A percentile compares a stretch with the other conserved stretches of the same genome.
Conservation (phyloP, 306 rosid genomes). For the Psophocarpus tetragonolobus region DNA sequence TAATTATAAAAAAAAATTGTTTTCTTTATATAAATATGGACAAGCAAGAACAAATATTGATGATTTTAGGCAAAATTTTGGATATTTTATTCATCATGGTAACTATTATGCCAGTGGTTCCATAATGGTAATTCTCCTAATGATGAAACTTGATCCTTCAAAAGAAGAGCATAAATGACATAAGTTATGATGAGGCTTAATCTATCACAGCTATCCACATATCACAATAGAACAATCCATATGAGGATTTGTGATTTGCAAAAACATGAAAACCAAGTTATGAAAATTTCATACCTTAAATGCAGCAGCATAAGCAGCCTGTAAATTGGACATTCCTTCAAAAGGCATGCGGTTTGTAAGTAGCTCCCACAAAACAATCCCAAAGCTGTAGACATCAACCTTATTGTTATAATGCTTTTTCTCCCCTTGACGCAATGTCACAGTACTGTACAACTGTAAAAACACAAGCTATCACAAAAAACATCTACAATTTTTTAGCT, state of each 20-base stretch:
- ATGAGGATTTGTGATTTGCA: neutral
- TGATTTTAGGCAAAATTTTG: neutral
- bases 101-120: neutral
- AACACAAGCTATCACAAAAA: neutral
- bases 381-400: slow-evolving; percentile 89
- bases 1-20: neutral
- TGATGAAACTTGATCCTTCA: neutral
- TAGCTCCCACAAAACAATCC: slow-evolving; percentile 85
- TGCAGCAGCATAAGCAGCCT: slow-evolving; percentile 93
- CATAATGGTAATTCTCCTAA: neutral
- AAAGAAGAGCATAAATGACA: neutral
- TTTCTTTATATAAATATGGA: neutral
- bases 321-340: slow-evolving; percentile 92
- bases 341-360: slow-evolving; percentile 89
- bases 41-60: neutral
- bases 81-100: neutral
- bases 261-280: neutral
- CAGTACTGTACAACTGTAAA: slow-evolving; percentile 82
- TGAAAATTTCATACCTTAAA: slow-evolving; percentile 58
- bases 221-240: slow-evolving; percentile 1
- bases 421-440: slow-evolving; percentile 86
- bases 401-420: slow-evolving; percentile 89
- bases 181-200: neutral
- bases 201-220: neutral
- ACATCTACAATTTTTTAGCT: neutral